Base-by-base conservation (phyloP, 129 eudicot species). In the Centaurea solstitialis region DNA sequence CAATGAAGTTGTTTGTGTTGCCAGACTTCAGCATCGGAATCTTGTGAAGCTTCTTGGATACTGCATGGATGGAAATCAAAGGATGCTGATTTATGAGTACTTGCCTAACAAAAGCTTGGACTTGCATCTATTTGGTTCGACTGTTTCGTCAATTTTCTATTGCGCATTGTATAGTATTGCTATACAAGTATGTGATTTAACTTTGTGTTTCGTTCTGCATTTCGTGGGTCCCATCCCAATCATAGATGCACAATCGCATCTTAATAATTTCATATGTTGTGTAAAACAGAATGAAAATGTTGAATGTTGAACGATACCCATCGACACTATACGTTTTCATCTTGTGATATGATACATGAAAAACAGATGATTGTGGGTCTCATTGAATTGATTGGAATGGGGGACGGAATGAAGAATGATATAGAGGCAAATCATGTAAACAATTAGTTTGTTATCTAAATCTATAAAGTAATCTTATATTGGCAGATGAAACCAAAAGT, bases 91-190 rank as follows among this genome's bases (percentile, higher is more conserved):
- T 17, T 87, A 87, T 73, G 90, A 87, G 61, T 82, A 81, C 86
- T 22, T 86, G 86, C 70, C 86, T 26, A 86, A 86, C 70, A 86
- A 77, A 78, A 80, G 90, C 77, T 30, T 87, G 79, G 90, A 87
- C 76, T 40, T 15, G 4, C 73, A 80, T 26, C 41, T 87, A 39
- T 87, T 87, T 45, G 88, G 88, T 87, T 50, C 0, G 67, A 7
- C 68, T 26, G 45, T 41, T 21, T 66, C 66, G 30, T 61, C n/a
- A 7, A 23, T 9, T 12, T 59, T 23, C 22, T n/a, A 45, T 20
- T 5, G 23, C 7, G 1, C 3, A 3, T 50, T 57, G 22, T 57
- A 57, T 57, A 15, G n/a, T 13, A 53, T 53, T 53, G 64, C 21
- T 50, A 50, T 50, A 12, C 18, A 13, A 50, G 61, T 50, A 50